Evolutionary conservation across 2,329 filamentous ascomycete species (phyloP).

Genomic region (Fonsecaea nubica): DNA sequence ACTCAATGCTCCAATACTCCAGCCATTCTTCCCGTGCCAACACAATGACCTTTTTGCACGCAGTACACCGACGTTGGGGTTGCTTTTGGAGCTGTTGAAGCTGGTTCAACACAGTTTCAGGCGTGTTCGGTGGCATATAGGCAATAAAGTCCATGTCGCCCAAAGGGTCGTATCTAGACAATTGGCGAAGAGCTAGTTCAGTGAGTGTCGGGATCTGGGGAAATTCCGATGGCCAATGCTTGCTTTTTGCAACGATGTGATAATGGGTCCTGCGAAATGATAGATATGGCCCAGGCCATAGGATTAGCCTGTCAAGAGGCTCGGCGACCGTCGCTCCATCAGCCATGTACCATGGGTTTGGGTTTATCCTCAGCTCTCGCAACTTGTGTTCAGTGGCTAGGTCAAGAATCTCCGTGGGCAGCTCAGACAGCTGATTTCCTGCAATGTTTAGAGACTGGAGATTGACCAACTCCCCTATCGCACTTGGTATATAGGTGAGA

Average conservation of each 20-base stretch:
- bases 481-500: constrained; percentile 49
- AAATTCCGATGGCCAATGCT: background rate
- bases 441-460: constrained; percentile 55
- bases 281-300: background rate
- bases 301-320: too few species aligned
- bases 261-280: background rate
- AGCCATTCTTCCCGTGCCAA: constrained; percentile 53
- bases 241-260: background rate
- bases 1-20: constrained; percentile 43
- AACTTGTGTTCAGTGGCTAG: constrained; percentile 43
- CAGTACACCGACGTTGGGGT: constrained; percentile 50
- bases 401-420: constrained; percentile 55
- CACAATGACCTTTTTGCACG: constrained; percentile 51
- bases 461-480: constrained; percentile 50
- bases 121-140: constrained; percentile 46
- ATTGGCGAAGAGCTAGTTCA: constrained; percentile 49
- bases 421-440: constrained; percentile 50
- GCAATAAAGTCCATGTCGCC: constrained; percentile 48
- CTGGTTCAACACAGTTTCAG: constrained; percentile 46
- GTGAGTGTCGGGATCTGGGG: constrained; percentile 49
- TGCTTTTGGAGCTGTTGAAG: constrained; percentile 47
- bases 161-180: constrained; percentile 47
- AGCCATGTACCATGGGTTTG: constrained; percentile 33
- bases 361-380: constrained; percentile 26
- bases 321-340: background rate